Percentiles rank a stretch among this genome's conserved stretches.
Conservation (phyloP, 1,284 basidiomycete genomes). For the Schizopora paradoxa region DNA sequence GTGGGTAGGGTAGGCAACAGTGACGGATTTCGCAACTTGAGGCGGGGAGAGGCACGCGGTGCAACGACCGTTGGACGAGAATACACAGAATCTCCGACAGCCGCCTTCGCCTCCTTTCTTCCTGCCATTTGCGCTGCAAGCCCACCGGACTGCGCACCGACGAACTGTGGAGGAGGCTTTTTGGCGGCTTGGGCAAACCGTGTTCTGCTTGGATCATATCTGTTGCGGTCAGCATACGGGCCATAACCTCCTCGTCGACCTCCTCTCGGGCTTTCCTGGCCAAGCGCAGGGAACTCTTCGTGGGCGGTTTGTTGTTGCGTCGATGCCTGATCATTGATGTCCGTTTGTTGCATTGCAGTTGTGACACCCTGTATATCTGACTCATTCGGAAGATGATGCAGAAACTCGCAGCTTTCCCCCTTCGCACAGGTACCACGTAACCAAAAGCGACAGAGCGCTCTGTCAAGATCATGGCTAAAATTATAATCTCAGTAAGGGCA, state of each 20-base stretch:
- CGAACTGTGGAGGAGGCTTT: slow-evolving; percentile 31
- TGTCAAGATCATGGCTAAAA: slow-evolving; percentile 82
- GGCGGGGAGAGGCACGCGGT: slow-evolving; percentile 79
- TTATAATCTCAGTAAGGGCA: not conserved
- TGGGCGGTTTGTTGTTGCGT: slow-evolving; percentile 40
- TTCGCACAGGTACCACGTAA: slow-evolving; percentile 94
- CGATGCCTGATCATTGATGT: slow-evolving; percentile 45
- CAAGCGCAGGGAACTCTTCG: slow-evolving; percentile 88
- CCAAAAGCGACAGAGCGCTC: slow-evolving; percentile 96
- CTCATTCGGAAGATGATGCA: slow-evolving; percentile 84
- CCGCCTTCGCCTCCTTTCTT: slow-evolving; percentile 46
- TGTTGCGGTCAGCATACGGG: slow-evolving; percentile 26
- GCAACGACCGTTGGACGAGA: slow-evolving; percentile 65
- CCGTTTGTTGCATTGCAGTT: slow-evolving; percentile 65
- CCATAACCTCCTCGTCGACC: slow-evolving; percentile 37
- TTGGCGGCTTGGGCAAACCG: slow-evolving; percentile 83
- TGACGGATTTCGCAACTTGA: slow-evolving; percentile 77
- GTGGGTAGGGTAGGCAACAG: slow-evolving; percentile 87
- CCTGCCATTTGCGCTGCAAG: slow-evolving; percentile 16
- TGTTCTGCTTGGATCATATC: slow-evolving; percentile 72
- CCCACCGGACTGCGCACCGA: slow-evolving; percentile 7
- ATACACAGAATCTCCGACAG: slow-evolving; percentile 55
- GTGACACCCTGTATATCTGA: slow-evolving; percentile 64
- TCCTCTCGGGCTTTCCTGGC: slow-evolving; percentile 39
- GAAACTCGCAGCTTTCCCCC: slow-evolving; percentile 85